Percentiles rank a stretch among this genome's conserved stretches.
Evolutionary conservation across 2,329 filamentous ascomycete genomes (phyloP).

Genomic region (Cladosporium sp.): DNA sequence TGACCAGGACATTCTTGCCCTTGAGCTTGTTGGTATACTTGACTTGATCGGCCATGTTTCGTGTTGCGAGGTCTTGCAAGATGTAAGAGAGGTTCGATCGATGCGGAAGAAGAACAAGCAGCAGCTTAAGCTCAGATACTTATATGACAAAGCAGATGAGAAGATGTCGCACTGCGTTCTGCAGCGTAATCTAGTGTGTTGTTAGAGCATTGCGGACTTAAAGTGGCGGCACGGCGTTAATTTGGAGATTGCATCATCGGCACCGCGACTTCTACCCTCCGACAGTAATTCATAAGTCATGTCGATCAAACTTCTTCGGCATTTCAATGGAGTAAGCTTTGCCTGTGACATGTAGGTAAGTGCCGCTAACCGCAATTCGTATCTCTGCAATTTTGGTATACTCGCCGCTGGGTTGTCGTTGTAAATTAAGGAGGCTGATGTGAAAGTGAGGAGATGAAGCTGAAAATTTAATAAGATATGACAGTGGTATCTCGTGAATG

Average conservation of each 20-base stretch:
- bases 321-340: neutral
- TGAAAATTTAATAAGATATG: neutral
- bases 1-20: slow-evolving; percentile 54
- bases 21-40: slow-evolving; percentile 53
- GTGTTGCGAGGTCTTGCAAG: neutral
- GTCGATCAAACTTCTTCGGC: neutral
- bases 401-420: neutral
- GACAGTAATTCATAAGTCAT: neutral
- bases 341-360: neutral
- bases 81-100: neutral
- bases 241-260: neutral
- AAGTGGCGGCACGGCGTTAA: neutral
- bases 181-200: neutral
- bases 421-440: neutral
- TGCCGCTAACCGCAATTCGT: neutral
- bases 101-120: neutral
- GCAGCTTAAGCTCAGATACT: neutral
- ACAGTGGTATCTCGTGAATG: neutral
- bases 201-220: neutral
- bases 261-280: neutral
- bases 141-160: neutral
- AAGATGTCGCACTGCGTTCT: neutral
- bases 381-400: neutral
- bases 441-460: neutral
- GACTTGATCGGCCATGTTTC: slow-evolving; percentile 42